Conservation (phyloP, 306 rosid genomes). For the Cicer chorassanicum region DNA sequence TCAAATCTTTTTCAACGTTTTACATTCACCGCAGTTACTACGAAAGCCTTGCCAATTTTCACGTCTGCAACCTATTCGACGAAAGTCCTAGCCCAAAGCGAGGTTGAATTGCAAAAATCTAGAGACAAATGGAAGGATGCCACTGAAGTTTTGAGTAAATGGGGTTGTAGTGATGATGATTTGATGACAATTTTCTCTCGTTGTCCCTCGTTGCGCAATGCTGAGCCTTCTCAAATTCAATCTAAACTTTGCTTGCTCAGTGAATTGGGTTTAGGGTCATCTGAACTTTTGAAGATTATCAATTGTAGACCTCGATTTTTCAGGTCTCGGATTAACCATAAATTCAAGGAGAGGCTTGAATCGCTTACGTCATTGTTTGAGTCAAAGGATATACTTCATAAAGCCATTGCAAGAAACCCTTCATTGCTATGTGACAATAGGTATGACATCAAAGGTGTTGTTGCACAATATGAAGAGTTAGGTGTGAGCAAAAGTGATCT, state of each 20-base stretch:
- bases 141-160: constrained; percentile 55
- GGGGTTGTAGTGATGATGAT: constrained; percentile 73
- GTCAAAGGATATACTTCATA: constrained; percentile 61
- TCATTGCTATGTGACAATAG: constrained; percentile 58
- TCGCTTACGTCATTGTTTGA: constrained; percentile 63
- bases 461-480: constrained; percentile 57
- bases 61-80: constrained; percentile 65
- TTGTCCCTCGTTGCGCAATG: constrained; percentile 53
- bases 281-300: constrained; percentile 69
- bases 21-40: background rate
- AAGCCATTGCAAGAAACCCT: constrained; percentile 76
- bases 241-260: constrained; percentile 56
- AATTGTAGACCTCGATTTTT: constrained; percentile 69
- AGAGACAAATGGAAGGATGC: constrained; percentile 41
- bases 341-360: constrained; percentile 61
- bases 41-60: constrained; percentile 40
- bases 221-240: constrained; percentile 51
- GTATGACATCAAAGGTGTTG: constrained; percentile 47
- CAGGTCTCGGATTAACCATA: constrained; percentile 40
- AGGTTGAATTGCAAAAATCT: constrained; percentile 37
- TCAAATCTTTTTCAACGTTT: constrained; percentile 33
- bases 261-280: constrained; percentile 56
- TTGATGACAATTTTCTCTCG: constrained; percentile 51
- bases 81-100: constrained; percentile 43
- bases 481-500: constrained; percentile 68